A percentile compares a stretch with the other conserved stretches of the same genome.
Evolutionary conservation across 805 yeast species (phyloP).

Genomic region (Tetrapisispora pingtungensis): DNA sequence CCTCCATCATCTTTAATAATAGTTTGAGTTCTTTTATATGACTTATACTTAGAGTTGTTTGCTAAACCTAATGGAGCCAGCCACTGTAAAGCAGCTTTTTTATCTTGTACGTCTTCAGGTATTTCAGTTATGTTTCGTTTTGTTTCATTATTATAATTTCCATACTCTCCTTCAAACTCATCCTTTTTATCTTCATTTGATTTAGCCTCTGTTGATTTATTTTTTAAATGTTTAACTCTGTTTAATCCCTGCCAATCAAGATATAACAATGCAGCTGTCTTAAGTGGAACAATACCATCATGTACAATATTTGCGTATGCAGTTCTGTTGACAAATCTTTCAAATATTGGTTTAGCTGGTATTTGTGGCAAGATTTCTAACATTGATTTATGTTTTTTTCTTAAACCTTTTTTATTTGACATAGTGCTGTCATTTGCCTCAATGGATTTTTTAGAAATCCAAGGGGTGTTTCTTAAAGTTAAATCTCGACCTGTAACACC

Average conservation of each 20-base stretch:
- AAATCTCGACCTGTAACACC: constrained; percentile 90
- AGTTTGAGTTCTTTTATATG: constrained; percentile 22
- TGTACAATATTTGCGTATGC: constrained; percentile 81
- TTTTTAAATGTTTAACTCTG: constrained; percentile 35
- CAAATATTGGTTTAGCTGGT: constrained; percentile 56
- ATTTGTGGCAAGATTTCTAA: constrained; percentile 67
- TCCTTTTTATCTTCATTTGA: background rate
- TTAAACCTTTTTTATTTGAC: constrained; percentile 2
- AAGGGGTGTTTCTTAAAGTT: constrained; percentile 45
- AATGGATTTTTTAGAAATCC: constrained; percentile 21
- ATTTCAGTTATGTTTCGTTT: constrained; percentile 12
- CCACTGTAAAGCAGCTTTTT: constrained; percentile 22
- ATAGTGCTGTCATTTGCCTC: constrained; percentile 8
- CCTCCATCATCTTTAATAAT: constrained; percentile 4
- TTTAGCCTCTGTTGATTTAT: background rate
- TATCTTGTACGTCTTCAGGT: constrained; percentile 21
- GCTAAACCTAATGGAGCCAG: constrained; percentile 19
- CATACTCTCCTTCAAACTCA: too few relatives aligned
- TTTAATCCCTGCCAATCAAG: constrained; percentile 74
- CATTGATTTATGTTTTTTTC: constrained; percentile 39
- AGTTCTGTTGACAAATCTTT: constrained; percentile 59
- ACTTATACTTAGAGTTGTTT: constrained; percentile 11
- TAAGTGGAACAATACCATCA: constrained; percentile 91
- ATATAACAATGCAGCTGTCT: constrained; percentile 79
- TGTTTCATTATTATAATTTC: too few relatives aligned